Evolutionary conservation across 2,329 filamentous ascomycete genomes (phyloP).

Genomic region (Venturia nashicola): DNA sequence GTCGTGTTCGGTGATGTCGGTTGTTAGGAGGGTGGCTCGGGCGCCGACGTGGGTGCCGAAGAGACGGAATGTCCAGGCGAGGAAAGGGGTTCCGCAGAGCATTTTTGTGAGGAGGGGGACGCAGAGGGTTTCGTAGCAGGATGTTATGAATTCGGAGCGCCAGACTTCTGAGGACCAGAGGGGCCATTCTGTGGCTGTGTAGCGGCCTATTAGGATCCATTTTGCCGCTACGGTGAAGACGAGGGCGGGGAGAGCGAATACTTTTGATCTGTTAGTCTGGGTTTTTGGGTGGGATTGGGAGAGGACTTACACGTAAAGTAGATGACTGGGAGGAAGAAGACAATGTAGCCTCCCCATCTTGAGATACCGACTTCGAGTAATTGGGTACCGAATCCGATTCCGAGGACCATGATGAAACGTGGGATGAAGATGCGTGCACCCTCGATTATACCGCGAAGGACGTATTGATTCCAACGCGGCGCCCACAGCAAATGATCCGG

Average conservation of each 20-base stretch:
- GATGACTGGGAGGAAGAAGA: neutral
- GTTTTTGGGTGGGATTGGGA: too few species aligned
- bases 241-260: neutral
- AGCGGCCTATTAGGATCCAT: neutral
- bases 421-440: neutral
- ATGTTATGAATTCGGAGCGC: neutral
- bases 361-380: neutral
- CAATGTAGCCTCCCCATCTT: neutral
- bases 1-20: neutral
- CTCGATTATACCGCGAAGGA: neutral
- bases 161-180: neutral
- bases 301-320: neutral
- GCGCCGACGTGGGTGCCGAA: neutral
- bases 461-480: neutral
- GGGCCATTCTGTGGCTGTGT: neutral
- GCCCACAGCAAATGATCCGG: neutral
- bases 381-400: neutral
- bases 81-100: neutral
- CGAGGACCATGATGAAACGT: neutral
- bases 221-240: neutral
- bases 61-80: constrained; percentile 1
- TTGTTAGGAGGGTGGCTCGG: neutral
- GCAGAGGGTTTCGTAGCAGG: neutral
- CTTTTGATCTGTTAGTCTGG: neutral
- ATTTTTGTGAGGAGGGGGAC: neutral